phyloP scores from a whole-genome alignment of 1,284 basidiomycete species.

The Ganoderma multipileum region DNA sequence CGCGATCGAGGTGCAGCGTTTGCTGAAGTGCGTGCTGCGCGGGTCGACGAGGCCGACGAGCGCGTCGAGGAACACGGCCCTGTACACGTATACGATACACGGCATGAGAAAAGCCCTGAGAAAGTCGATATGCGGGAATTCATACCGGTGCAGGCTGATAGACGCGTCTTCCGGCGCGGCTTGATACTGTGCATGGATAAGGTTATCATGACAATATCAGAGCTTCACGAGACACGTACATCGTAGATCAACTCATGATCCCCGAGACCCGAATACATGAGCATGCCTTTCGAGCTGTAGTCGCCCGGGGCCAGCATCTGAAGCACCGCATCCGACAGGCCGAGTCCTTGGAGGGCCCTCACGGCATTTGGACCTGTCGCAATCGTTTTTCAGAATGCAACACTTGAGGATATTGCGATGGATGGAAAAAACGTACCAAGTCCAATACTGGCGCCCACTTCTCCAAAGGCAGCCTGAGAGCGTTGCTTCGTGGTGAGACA shows the following conservation, averaged over 20 bases:
- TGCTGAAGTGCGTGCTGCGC: slow-evolving; percentile 53
- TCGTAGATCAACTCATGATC: slow-evolving; percentile 52
- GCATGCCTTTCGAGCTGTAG: slow-evolving; percentile 44
- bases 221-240: slow-evolving; percentile 39
- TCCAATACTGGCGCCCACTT: slow-evolving; percentile 62
- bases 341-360: slow-evolving; percentile 52
- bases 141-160: not conserved
- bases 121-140: not conserved
- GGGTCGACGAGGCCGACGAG: slow-evolving; percentile 53
- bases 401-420: not conserved
- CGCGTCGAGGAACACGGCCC: slow-evolving; percentile 57
- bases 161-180: not conserved
- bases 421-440: slow-evolving; percentile 46
- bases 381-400: not conserved
- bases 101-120: not conserved
- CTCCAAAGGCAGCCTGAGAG: slow-evolving; percentile 50
- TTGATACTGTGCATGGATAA: not conserved
- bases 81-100: slow-evolving; percentile 25
- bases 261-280: slow-evolving; percentile 50
- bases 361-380: slow-evolving; percentile 57
- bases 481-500: not conserved
- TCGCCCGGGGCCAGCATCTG: slow-evolving; percentile 43
- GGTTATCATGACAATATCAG: not conserved
- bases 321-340: slow-evolving; percentile 50
- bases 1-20: slow-evolving; percentile 53